Base-by-base conservation (phyloP, 2,329 filamentous ascomycete species). In the Colletotrichum liaoningense region DNA sequence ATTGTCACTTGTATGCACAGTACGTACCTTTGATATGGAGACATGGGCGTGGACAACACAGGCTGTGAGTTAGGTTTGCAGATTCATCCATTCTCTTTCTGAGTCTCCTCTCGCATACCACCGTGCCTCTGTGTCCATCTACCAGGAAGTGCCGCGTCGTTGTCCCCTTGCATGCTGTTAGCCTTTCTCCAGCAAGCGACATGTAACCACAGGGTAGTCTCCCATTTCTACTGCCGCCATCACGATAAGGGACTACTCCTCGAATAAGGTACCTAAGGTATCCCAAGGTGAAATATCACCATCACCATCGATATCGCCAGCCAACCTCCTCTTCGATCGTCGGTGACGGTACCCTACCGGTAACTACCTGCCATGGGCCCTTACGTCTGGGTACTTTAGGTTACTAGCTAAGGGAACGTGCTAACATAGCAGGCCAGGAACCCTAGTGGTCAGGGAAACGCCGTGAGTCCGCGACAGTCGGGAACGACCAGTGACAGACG, bases 401-500 rank as follows among this genome's bases (percentile, higher is more conserved):
- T 63, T 30, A 19, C 54, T 28, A 22, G 12, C 42, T 19, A 33
- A 30, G 12, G 24, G 19, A 24, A n/a, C 33, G 28, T 42, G 28
- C 49, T 19, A 24, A 35, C 49, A 24, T 28, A 35, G 30, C 42
- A 22, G 42, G 30, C 28, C 8, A 38, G 26, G 11, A 12, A 59
- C 56, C 35, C 46, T 33, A 63, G 57, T 55, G 57, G 62, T 46
- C 30, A 60, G 28, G 35, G 57, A 28, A 9, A 49, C 42, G 16
- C 38, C 16, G 38, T 19, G 38, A 49, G 42, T 49, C 16, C 42
- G 38, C 19, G 16, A 49, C 42, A 8, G 7, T 49, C 16, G 16
- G 42, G 28, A 22, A 42, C n/a, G 52, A 24, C 64, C 64, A 67
- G 55, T 67, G 38, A 67, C 64, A 59, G 64, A 49, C 19, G 35